Evolutionary conservation across 2,329 filamentous ascomycete genomes (phyloP), one percentile per base, ranked within the genome.

Genomic region (Fonsecaea monophora): DNA sequence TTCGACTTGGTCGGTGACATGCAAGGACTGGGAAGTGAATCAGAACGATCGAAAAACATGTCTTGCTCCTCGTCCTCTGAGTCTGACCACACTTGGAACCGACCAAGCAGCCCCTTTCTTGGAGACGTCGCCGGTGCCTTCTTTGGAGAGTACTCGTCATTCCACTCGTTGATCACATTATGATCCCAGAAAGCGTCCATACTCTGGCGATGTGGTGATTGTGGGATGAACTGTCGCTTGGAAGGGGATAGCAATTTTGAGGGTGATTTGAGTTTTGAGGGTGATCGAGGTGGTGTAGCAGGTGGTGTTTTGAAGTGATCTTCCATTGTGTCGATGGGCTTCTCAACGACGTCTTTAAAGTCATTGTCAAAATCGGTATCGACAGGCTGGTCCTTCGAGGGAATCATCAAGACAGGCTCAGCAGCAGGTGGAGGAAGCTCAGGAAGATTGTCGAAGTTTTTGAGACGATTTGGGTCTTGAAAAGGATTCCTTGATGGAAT

Each of bases 171-270:
- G 64, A 84, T 81, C 25, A 79, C 73, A 34, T 82, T 80, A 66
- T 82, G 80, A 66, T 79, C 82, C 85, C 85, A 86, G 72, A 87
- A 86, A 0, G 79, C 82, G 70, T 86, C 85, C 32, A 82, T 77
- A 67, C 80, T 84, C 38, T 82, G 81, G 57, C 82, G 77, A 62
- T 83, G 78, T 0, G 83, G 84, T 5, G 83, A 82, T 6, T 81
- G 81, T 7, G 83, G 84, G 53, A 86, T 82, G 0, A 75, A 73
- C 21, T 74, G 68, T 21, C 75, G 73, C 71, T 86, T 84, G 1
- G 80, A 81, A 2, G 84, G 84, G 13, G 84, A 85, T 25, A 77
- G 76, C 78, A 78, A 67, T 54, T 73, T 72, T 15, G 70, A 70
- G 12, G 72, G 72, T 38, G 72, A 73, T 50, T 67, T 71, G 25